Evolutionary conservation across 129 eudicot genomes (phyloP), one percentile per base, ranked within the genome.

Genomic region (Chrysanthemum seticuspe): DNA sequence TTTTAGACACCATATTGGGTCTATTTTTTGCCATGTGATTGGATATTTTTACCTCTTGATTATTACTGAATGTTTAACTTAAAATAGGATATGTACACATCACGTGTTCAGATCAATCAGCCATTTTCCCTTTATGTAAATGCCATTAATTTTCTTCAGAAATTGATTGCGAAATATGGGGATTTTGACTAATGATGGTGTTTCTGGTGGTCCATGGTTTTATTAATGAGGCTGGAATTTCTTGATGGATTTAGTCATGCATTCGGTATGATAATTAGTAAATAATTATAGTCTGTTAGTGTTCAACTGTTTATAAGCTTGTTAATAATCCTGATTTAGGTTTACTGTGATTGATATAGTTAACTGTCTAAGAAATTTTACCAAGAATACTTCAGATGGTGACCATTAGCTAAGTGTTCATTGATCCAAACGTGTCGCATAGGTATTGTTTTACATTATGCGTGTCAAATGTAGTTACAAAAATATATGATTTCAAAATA

Each of bases 161-260:
- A 50, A 68, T 31, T 76, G 45, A 57, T 78, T 47, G 45, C 54
- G 72, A 78, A 55, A 55, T 65, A 54, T 72, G 31, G 69, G 44
- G 27, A 8, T 45, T 71, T 29, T 76, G 18, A 27, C 19, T 47
- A 40, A 57, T 66, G 57, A 55, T 15, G 44, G 10, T 12, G 57
- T 27, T 68, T 68, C 40, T 60, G 45, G 82, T 78, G 77, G 82
- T 64, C 82, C 73, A 71, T 77, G 27, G 27, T 78, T 63, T 64
- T 54, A 61, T 45, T 54, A 16, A 64, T 71, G 62, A 72, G 63
- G 65, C 60, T 57, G 68, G 73, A 52, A 19, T 48, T 59, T 67
- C 13, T 57, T 68, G 31, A 47, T 44, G 2, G 44, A 10, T 67
- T 18, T 74, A 51, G 71, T 74, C 36, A 2, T 6, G n/a, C n/a